Evolutionary conservation across 2,329 filamentous ascomycete species (phyloP), one percentile per base, ranked within the genome.

Genomic region (Arthrobotrys megalospora): DNA sequence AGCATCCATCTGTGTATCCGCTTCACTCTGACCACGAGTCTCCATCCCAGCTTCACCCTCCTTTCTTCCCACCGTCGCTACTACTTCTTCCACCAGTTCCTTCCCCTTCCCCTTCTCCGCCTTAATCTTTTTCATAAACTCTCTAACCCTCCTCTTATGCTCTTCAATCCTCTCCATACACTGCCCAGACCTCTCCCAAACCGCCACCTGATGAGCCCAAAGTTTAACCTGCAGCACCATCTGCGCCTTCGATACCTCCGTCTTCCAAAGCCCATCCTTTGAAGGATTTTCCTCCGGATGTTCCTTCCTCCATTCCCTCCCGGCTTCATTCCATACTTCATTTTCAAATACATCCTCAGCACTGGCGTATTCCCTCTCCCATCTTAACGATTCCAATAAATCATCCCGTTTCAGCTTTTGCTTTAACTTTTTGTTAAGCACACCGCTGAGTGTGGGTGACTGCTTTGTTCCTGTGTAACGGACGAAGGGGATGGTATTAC

Each of bases 401-500:
- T 66, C 67, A 8, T 78, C 75, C 32, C 75, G 43, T 50, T 68
- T 72, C 2, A 63, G 7, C 53, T 65, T 65, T 19, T 36, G 28
- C 5, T 63, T 45, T 6, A 78, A 6, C 24, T 50, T 52, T 8
- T 63, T 68, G 32, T 60, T 71, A n/a, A 78, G 14, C 0, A 72
- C 32, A 1, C 75, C 67, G 21, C 41, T 36, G 6, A 78, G 50
- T 0, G 11, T 1, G 0, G 21, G 36, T 4, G 53, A 34, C 45
- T 70, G 75, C 16, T 52, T 45, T 6, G 75, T 72, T 1, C 75
- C 75, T 0, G 75, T 72, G 43, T 78, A 78, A 7, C 75, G 43
- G 4, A 77, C 24, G 66, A 71, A 71, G 2, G 73, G 73, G 24
- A 72, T 68, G 14, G 43, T 48, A 16, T 53, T 60, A 10, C 75